Evolutionary conservation across 2,329 filamentous ascomycete genomes (phyloP), one percentile per base, ranked within the genome.

Genomic region (Claviceps monticola): DNA sequence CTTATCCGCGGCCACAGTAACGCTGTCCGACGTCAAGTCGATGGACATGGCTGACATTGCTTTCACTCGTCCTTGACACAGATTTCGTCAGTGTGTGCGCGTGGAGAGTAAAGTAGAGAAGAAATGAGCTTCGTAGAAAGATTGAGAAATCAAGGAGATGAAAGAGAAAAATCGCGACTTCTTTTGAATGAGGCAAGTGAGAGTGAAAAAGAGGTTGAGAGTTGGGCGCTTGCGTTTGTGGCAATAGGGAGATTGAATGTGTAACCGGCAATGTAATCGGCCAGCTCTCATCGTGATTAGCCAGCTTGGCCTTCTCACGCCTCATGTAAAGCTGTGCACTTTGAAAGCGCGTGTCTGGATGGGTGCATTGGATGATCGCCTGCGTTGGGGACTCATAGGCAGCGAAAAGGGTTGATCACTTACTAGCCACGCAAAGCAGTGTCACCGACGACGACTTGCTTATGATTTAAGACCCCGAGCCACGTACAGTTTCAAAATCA

Each of bases 1-100:
- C 16, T 48, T 45, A 5, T 44, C 44, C 42, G 41, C 36, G 29
- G 39, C 39, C 19, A 49, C 55, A 36, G 55, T 49, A 39, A n/a
- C 38, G 36, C 56, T 49, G 46, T 46, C 49, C 11, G 51, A 21
- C 4, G 38, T 29, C 14, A 43, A 2, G 19, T 54, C 53, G 36
- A 34, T 14, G 36, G 56, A 53, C 56, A 56, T 57, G 5, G n/a
- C 53, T 34, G 26, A 29, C 26, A 29, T 49, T 7, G 6, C 21
- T 7, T 46, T 21, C 17, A 29, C 11, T 48, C 7, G 39, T 46
- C 38, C 46, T 39, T 48, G n/a, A 16, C n/a, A 16, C 13, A 16
- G 36, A 21, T 3, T 9, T 5, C 19, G 34, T 49, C n/a, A 52
- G 51, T 34, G n/a, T 14, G 34, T 17, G 26, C 29, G 2, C n/a